These are phyloP conservation scores for Solioccasus polychromus DNA, from an alignment of 768 basidiomycete species.

Conservation along the genomic window DNA sequence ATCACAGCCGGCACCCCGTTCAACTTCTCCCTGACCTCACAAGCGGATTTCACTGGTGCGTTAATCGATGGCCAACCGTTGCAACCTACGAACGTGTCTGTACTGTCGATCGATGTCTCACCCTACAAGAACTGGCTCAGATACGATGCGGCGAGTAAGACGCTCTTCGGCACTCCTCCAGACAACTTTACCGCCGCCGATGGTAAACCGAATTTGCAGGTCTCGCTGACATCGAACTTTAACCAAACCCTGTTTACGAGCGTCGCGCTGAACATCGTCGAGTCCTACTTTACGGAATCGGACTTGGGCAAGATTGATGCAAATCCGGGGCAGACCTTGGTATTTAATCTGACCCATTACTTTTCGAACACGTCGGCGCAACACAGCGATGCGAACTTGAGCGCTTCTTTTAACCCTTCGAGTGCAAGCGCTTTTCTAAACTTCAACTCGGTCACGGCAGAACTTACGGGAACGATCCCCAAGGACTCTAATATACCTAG, in stretches of 20 bases:
- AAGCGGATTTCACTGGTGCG: slow-evolving; percentile 60
- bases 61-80: slow-evolving; percentile 59
- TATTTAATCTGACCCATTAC: slow-evolving; percentile 53
- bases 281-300: slow-evolving; percentile 67
- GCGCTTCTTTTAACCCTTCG: slow-evolving; percentile 53
- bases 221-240: slow-evolving; percentile 58
- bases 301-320: slow-evolving; percentile 56
- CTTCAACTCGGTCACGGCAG: slow-evolving; percentile 45
- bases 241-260: slow-evolving; percentile 66
- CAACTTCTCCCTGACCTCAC: slow-evolving; percentile 49
- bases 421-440: slow-evolving; percentile 47
- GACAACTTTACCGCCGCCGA: slow-evolving; percentile 35
- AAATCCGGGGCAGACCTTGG: slow-evolving; percentile 47
- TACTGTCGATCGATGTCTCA: slow-evolving; percentile 58
- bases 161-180: slow-evolving; percentile 66
- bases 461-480: slow-evolving; percentile 59
- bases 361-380: slow-evolving; percentile 47
- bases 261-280: slow-evolving; percentile 62
- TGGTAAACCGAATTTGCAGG: slow-evolving; percentile 46
- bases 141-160: slow-evolving; percentile 54
- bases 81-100: slow-evolving; percentile 55
- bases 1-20: slow-evolving; percentile 57
- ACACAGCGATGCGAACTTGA: slow-evolving; percentile 48
- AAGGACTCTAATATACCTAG: slow-evolving; percentile 38
- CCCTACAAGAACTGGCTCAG: slow-evolving; percentile 53